Base-by-base conservation (phyloP, 805 yeast species). In the Komagataella mondaviorum region DNA sequence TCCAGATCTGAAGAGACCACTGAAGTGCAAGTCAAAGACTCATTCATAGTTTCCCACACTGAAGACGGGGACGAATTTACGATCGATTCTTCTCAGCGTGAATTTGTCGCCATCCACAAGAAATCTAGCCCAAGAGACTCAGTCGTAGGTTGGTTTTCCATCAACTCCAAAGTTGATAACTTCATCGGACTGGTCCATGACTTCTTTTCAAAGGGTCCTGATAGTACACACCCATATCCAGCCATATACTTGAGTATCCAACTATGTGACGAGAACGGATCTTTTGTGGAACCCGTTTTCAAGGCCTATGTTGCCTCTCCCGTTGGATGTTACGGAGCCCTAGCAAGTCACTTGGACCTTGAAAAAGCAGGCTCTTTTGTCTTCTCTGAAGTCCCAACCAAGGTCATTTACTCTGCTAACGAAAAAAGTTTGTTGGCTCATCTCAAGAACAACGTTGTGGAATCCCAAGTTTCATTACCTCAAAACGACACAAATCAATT, bases 71-170 rank as follows among this genome's bases (percentile, higher is more conserved):
- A 85, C 54, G 83, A 87, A 56, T 78, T 88, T 55, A 76, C 83
- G 53, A 81, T 88, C 55, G 90, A 83, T 62, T 87, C 85, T 60
- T 83, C 81, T 53, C 83, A 79, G 63, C 77, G 78, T 62, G 70
- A 81, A 39, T 77, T 85, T 66, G 85, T 72, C 67, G 81, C 80
- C 59, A 70, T 88, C 61, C 79, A 85, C 68, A 84, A 82, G 70
- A 80, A 79, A 62, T 81, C 91, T 39, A 83, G 83, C 67, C 91
- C 93, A 52, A 85, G 84, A 62, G 85, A 82, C 56, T 73, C 75
- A 50, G 83, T 88, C 51, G 73, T 88, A 48, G 96, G 96, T 52
- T 88, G 96, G 96, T 88, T 85, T 64, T 81, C 83, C 49, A 71
- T 77, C 46, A 69, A 72, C 48, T 69, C 76, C 17, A 72, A 71